Evolutionary conservation across 1,284 basidiomycete species (phyloP).

Genomic region (Tilletiaria anomala): DNA sequence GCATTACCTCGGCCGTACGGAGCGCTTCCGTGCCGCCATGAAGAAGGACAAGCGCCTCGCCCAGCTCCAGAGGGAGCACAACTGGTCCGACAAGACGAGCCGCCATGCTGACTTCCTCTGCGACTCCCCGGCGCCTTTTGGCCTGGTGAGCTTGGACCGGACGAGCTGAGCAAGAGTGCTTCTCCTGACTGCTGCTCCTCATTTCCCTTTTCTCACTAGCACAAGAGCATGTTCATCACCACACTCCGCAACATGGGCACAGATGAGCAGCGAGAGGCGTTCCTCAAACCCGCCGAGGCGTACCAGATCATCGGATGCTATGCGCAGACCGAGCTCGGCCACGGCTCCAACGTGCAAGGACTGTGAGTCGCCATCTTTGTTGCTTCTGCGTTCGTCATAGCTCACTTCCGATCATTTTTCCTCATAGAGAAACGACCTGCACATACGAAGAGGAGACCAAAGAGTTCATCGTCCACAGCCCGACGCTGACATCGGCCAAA

Average conservation of each 20-base stretch:
- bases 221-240: conserved; percentile 33
- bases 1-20: conserved; percentile 42
- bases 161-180: not conserved
- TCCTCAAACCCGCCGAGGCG: conserved; percentile 22
- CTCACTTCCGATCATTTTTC: too few relatives aligned
- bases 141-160: too few relatives aligned
- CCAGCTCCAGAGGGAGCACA: conserved; percentile 40
- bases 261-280: conserved; percentile 29
- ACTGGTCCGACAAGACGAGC: conserved; percentile 25
- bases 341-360: conserved; percentile 34
- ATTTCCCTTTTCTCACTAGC: conserved; percentile 8
- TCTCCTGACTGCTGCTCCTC: not conserved
- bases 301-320: conserved; percentile 32
- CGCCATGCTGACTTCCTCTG: conserved; percentile 20
- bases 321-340: conserved; percentile 30
- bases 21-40: conserved; percentile 36
- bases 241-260: conserved; percentile 28
- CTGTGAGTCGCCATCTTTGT: too few relatives aligned
- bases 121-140: conserved; percentile 26
- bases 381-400: too few relatives aligned
- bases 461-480: conserved; percentile 24
- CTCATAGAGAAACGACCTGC: conserved; percentile 29
- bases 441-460: conserved; percentile 21
- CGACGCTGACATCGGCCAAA: conserved; percentile 23
- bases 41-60: conserved; percentile 39